phyloP scores from a whole-genome alignment of 2,329 filamentous ascomycete genomes.

The Xylariaceae sp. region DNA sequence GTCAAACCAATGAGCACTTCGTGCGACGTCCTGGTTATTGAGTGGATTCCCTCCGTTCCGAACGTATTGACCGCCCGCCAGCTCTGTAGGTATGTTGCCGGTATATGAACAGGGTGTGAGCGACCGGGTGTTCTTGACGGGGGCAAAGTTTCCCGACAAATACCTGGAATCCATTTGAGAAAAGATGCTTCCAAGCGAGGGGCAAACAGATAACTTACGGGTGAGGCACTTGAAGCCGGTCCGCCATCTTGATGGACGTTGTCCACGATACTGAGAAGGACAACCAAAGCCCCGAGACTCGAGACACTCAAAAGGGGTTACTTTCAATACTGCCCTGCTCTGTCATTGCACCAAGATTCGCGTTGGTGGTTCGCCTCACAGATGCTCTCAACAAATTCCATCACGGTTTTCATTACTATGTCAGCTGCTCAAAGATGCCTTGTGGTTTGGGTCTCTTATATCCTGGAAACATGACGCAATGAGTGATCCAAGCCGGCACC shows the following conservation, averaged over 20 bases:
- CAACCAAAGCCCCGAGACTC: not conserved
- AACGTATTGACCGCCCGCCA: conserved; percentile 65
- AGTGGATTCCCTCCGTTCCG: conserved; percentile 67
- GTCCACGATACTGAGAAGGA: not conserved
- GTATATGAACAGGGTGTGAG: conserved; percentile 53
- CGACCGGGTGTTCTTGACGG: conserved; percentile 50
- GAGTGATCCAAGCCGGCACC: not conserved
- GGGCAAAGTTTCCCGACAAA: conserved; percentile 64
- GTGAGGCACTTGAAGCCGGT: conserved; percentile 18
- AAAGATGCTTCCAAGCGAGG: not conserved
- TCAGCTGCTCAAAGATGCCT: not conserved
- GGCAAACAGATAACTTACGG: conserved; percentile 24
- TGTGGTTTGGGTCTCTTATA: not conserved
- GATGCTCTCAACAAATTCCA: not conserved
- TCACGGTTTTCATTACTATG: not conserved
- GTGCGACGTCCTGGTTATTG: conserved; percentile 52
- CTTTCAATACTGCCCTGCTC: not conserved
- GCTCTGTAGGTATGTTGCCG: conserved; percentile 57
- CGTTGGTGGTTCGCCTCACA: not conserved
- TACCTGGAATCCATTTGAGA: conserved; percentile 38
- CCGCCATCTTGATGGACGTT: conserved; percentile 18
- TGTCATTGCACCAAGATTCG: not conserved
- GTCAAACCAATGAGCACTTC: conserved; percentile 69
- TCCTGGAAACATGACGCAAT: not conserved
- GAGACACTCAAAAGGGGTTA: not conserved